Evolutionary conservation across 768 basidiomycete genomes (phyloP), one percentile per base, ranked within the genome.

Genomic region (Boletellus emodensis): DNA sequence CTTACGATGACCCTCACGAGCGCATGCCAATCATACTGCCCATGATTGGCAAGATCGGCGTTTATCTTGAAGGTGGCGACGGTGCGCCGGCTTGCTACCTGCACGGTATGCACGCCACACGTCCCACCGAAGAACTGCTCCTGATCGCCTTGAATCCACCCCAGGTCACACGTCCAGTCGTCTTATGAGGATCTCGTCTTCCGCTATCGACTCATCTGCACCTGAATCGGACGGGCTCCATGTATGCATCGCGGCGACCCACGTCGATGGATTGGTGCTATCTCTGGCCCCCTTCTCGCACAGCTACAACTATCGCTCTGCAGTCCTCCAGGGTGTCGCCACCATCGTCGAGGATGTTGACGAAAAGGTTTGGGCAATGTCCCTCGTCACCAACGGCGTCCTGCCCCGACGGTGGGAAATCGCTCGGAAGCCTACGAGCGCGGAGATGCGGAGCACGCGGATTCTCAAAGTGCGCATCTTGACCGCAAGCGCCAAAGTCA

Each of bases 221-320:
- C 22, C 3, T 1, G 56, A 47, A 34, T 38, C 40, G 2, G 45
- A 56, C 3, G 56, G 48, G 18, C 48, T 63, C 10, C 38, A 41
- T n/a, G 44, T 63, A 9, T 64, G 59, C 54, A 40, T 63, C 26
- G 61, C 61, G 20, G 61, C 62, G 17, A 63, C 62, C 15, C 54
- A 62, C 6, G 44, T 63, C 17, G 61, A 63, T 10, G 61, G 62
- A 12, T 50, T 62, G 17, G 61, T 63, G 28, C 52, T 63, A 34
- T 44, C 59, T 38, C 42, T 63, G 1, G 59, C 40, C 24, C 62
- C 61, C 20, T 63, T 63, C 49, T 56, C 59, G 12, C 56, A 64
- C 30, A 62, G 60, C 40, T 63, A 61, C 46, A 63, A 63, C 46
- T 63, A 63, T 32, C 61, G 61, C 5, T 63, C 61, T 0, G 62